Base-by-base conservation (phyloP, 805 yeast genomes). In the Hanseniaspora valbyensis region DNA sequence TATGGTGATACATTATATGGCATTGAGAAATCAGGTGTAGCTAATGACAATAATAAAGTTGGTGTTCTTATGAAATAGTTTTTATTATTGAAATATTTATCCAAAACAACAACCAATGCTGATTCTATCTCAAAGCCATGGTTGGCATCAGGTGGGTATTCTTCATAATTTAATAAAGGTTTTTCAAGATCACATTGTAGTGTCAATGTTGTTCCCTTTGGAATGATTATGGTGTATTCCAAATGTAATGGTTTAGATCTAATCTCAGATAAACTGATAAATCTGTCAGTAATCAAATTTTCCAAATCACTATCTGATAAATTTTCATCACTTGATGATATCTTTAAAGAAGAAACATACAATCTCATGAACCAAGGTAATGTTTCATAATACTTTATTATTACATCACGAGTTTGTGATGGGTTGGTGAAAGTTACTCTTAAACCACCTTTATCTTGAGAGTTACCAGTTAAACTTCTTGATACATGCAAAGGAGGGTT, bases 91-190 rank as follows among this genome's bases (percentile, higher is more conserved):
- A 25, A 40, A 6, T 8, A 26, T 52, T 69, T 69, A 10, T 65
- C 63, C 8, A 80, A 48, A 0, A 85, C 75, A 2, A 82, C 74
- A 12, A 87, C 71, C 10, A 86, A 82, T 4, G 95, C 95, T 0
- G 97, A 95, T 22, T 92, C 92, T 40, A 92, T 78, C 53, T 89
- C 90, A 66, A 92, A 92, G 0, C 98, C 98, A 59, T 92, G 96
- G 63, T 92, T 92, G 2, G 98, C 97, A 69, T 92, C 98, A 1
- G 98, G 98, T n/a, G 98, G 98, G 60, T 92, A 92, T 63, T 92
- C 97, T 2, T 88, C 83, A 54, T 84, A 80, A 52, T 81, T 74
- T 28, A 92, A 71, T 61, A 92, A 71, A 0, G 95, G 80, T 63
- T 89, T 92, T 62, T 92, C 97, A 61, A 90, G 89, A 51, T 81